Percentiles rank a stretch among this genome's conserved stretches.
phyloP scores from a whole-genome alignment of 352 stramenopile species.

The Pythium chondricola region DNA sequence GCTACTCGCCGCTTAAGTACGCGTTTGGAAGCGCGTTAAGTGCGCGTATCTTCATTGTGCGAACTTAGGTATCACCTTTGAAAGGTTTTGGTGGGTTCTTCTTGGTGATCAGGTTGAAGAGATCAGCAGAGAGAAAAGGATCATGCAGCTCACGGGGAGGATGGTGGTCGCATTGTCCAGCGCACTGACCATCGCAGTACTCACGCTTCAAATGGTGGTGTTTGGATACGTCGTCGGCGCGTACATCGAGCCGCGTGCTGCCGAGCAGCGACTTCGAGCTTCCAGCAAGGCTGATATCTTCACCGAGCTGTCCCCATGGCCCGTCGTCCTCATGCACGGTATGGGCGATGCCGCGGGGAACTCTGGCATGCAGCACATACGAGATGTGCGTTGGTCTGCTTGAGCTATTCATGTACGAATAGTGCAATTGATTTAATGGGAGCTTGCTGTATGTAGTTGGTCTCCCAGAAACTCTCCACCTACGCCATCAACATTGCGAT shows the following conservation, averaged over 20 bases:
- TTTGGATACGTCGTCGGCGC: conserved; percentile 20
- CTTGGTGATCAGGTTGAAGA: conserved; percentile 15
- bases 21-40: neutral
- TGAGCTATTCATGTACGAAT: too few species aligned
- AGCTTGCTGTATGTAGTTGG: conserved; percentile 27
- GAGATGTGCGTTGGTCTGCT: conserved; percentile 23
- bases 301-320: conserved; percentile 23
- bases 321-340: conserved; percentile 88
- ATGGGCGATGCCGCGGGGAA: conserved; percentile 94
- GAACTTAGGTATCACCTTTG: neutral
- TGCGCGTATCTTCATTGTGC: neutral
- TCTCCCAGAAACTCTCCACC: conserved; percentile 68
- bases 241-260: conserved; percentile 17
- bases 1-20: conserved; percentile 7
- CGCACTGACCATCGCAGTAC: conserved; percentile 28
- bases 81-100: neutral
- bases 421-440: neutral
- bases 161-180: conserved; percentile 31
- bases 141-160: conserved; percentile 15
- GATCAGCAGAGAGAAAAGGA: neutral
- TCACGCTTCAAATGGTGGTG: conserved; percentile 48
- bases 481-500: conserved; percentile 89
- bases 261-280: neutral
- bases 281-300: conserved; percentile 12
- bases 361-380: conserved; percentile 81